These are phyloP conservation scores for Candida peoriensis DNA, from an alignment of 805 yeast species.

Conservation along the genomic window DNA sequence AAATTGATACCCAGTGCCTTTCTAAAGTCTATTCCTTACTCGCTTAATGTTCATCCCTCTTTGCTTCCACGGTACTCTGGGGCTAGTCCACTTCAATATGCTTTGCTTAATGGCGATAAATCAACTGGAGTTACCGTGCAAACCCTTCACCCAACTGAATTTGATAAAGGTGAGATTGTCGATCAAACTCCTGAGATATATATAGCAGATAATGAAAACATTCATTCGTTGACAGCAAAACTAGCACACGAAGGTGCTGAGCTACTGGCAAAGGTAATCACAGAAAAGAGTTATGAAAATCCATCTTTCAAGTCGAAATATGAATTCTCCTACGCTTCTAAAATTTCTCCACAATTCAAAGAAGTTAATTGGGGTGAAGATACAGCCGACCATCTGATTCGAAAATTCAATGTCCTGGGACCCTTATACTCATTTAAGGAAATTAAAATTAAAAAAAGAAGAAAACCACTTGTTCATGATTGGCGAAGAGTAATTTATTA, in stretches of 20 bases:
- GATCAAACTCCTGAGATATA: conserved; percentile 45
- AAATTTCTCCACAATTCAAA: conserved; percentile 38
- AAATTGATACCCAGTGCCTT: conserved; percentile 64
- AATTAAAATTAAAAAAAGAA: conserved; percentile 29
- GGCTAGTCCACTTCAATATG: conserved; percentile 82
- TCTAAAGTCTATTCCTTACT: conserved; percentile 42
- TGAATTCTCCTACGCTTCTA: conserved; percentile 51
- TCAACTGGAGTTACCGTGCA: conserved; percentile 85
- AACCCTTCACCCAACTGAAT: conserved; percentile 80
- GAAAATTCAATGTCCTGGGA: conserved; percentile 50
- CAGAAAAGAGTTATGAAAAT: conserved; percentile 23
- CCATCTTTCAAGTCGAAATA: conserved; percentile 21
- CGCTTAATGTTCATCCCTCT: conserved; percentile 92
- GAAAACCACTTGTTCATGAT: conserved; percentile 22
- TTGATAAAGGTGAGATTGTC: conserved; percentile 74
- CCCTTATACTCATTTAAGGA: conserved; percentile 44
- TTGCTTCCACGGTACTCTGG: conserved; percentile 79
- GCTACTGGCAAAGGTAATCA: conserved; percentile 43
- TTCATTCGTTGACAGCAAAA: conserved; percentile 38
- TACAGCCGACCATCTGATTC: conserved; percentile 33
- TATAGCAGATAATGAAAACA: conserved; percentile 40
- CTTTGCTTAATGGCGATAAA: conserved; percentile 58
- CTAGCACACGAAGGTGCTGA: conserved; percentile 62
- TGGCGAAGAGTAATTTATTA: conserved; percentile 45
- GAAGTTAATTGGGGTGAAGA: conserved; percentile 42